A percentile compares a stretch with the other conserved stretches of the same genome.
Conservation (phyloP, 805 yeast genomes). For the Candida montana region DNA sequence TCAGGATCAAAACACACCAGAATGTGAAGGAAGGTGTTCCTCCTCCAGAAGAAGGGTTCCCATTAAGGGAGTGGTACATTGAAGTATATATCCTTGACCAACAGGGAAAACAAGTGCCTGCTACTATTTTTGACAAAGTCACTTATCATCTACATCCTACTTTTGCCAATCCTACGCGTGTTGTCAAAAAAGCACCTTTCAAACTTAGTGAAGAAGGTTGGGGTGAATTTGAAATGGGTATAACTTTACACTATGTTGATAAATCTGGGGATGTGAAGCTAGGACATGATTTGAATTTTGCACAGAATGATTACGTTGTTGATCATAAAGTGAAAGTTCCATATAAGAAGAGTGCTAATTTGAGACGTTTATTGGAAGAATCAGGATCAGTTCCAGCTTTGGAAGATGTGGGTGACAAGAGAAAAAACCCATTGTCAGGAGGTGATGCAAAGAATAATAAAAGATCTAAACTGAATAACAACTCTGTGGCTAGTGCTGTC, state of each 20-base stretch:
- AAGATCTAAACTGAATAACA: conserved; percentile 21
- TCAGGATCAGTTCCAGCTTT: conserved; percentile 74
- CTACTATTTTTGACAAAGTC: conserved; percentile 83
- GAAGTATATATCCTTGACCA: conserved; percentile 70
- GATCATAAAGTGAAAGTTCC: conserved; percentile 80
- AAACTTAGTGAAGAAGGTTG: conserved; percentile 90
- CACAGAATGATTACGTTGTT: conserved; percentile 65
- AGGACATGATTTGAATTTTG: conserved; percentile 85
- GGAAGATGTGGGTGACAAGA: conserved; percentile 31
- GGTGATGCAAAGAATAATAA: conserved; percentile 21
- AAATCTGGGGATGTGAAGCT: conserved; percentile 85
- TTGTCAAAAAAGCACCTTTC: conserved; percentile 79
- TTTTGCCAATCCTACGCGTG: conserved; percentile 81
- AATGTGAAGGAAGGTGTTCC: conserved; percentile 75
- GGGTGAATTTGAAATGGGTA: conserved; percentile 94
- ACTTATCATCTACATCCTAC: conserved; percentile 95
- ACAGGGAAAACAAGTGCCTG: conserved; percentile 79
- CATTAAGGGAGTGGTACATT: conserved; percentile 92
- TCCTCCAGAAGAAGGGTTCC: conserved; percentile 83
- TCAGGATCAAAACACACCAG: conserved; percentile 84
- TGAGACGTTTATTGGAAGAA: conserved; percentile 69
- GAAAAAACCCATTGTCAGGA: conserved; percentile 26
- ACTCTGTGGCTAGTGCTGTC: conserved; percentile 39
- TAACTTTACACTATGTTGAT: conserved; percentile 71
- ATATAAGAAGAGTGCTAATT: conserved; percentile 53